phyloP scores from a whole-genome alignment of 352 stramenopile species.

The Phytophthora hibernalis region DNA sequence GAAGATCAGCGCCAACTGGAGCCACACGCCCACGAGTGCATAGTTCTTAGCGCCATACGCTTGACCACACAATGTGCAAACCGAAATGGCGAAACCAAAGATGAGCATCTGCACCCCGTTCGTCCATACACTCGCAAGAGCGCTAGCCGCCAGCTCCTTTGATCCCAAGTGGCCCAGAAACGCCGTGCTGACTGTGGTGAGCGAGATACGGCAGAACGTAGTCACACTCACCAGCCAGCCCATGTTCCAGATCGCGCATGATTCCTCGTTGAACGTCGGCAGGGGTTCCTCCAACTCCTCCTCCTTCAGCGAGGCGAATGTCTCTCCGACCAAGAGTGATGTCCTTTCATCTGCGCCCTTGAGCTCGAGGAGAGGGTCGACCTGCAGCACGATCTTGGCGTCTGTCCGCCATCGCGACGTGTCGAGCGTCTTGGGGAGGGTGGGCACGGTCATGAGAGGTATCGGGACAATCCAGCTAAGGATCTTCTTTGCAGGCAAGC shows the following conservation, averaged over 20 bases:
- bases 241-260: conserved; percentile 81
- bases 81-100: conserved; percentile 79
- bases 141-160: conserved; percentile 75
- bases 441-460: conserved; percentile 24
- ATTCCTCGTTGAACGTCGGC: conserved; percentile 58
- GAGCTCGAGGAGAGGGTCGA: conserved; percentile 18
- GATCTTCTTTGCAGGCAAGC: conserved; percentile 5
- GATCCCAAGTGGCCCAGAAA: conserved; percentile 83
- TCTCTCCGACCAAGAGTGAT: conserved; percentile 19
- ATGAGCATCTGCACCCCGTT: conserved; percentile 85
- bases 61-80: conserved; percentile 83
- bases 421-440: conserved; percentile 24
- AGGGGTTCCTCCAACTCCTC: conserved; percentile 23
- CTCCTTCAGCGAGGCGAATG: conserved; percentile 27
- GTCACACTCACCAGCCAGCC: conserved; percentile 85
- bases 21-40: conserved; percentile 79
- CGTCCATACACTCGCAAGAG: conserved; percentile 82
- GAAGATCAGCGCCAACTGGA: conserved; percentile 82
- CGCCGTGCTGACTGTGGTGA: conserved; percentile 78
- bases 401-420: conserved; percentile 17
- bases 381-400: conserved; percentile 19
- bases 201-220: conserved; percentile 82
- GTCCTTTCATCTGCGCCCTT: conserved; percentile 26
- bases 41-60: conserved; percentile 84
- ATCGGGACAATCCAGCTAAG: neutral